phyloP scores from a whole-genome alignment of 2,329 filamentous ascomycete genomes.

The Neofusicoccum umdonicola region DNA sequence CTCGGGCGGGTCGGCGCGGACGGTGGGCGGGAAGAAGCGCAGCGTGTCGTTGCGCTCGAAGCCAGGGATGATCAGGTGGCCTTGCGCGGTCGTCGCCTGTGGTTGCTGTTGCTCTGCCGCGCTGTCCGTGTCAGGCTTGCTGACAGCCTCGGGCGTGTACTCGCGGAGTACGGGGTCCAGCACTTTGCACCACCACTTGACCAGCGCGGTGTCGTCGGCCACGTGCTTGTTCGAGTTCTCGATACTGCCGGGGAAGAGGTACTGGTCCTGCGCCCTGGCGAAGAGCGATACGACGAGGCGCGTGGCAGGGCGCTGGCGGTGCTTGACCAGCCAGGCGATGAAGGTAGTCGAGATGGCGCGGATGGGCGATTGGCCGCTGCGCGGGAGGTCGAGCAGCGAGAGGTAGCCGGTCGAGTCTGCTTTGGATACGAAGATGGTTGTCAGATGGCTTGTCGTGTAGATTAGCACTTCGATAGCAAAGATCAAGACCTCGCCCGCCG shows the following conservation, averaged over 20 bases:
- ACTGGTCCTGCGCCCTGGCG: conserved; percentile 86
- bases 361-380: conserved; percentile 60
- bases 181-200: conserved; percentile 94
- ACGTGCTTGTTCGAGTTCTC: conserved; percentile 86
- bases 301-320: conserved; percentile 61
- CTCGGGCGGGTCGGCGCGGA: conserved; percentile 37
- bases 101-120: conserved; percentile 28
- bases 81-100: conserved; percentile 52
- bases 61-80: conserved; percentile 83
- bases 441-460: conserved; percentile 75
- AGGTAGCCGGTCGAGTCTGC: conserved; percentile 94
- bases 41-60: conserved; percentile 77
- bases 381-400: conserved; percentile 59
- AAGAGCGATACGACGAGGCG: conserved; percentile 84
- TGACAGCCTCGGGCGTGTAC: conserved; percentile 41
- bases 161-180: conserved; percentile 70
- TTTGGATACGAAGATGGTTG: conserved; percentile 92
- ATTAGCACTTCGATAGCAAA: conserved; percentile 85
- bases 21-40: conserved; percentile 68
- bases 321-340: conserved; percentile 68
- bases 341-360: conserved; percentile 73
- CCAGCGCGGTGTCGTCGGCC: conserved; percentile 81
- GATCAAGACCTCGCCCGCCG: conserved; percentile 60
- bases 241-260: conserved; percentile 89
- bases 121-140: conserved; percentile 21